Base-by-base conservation (phyloP, 2,329 filamentous ascomycete species). In the Cadophora luteo-olivacea region DNA sequence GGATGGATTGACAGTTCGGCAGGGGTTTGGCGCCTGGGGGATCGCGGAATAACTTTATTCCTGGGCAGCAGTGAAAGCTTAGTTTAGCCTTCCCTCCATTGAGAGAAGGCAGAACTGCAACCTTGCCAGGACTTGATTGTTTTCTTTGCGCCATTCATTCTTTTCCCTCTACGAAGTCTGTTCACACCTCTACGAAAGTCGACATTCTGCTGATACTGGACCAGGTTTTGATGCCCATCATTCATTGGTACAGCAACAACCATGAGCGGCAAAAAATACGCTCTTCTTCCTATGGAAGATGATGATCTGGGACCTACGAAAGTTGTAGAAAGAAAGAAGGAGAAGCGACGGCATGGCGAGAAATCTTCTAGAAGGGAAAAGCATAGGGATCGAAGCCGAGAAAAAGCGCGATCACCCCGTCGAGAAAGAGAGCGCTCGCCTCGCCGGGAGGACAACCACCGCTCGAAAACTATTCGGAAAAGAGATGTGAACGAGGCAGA, bases 231-330 rank as follows among this genome's bases (percentile, higher is more conserved):
- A 51, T 24, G 48, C 19, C 32, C 41, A 32, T 49, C 48, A 2
- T 38, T 29, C 4, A 1, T 38, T n/a, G 25, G 29, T 16, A 4
- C 54, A 19, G 41, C 48, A 57, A 24, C 45, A 63, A 68, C 14
- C 6, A 74, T 74, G 72, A 83, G 82, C 69, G 81, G 82, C 58
- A 90, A 90, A 78, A 87, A 86, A 74, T 91, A 91, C 77, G 87
- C 89, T 8, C 86, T 91, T 73, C 79, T 91, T 71, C 85, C 89
- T 8, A 91, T 91, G 89, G 88, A 88, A 68, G 87, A 88, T 12
- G 86, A 86, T 41, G 87, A 88, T 70, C 82, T 88, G n/a, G 84
- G 84, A 0, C 84, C 84, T 29, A 83, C 84, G 68, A 85, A 84
- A 66, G 79, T 84, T 63, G 80, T 84, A 69, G 82, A 85, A 68